These are phyloP conservation scores for Aureoboletus auriporus DNA, from an alignment of 768 basidiomycete species.

Conservation along the genomic window DNA sequence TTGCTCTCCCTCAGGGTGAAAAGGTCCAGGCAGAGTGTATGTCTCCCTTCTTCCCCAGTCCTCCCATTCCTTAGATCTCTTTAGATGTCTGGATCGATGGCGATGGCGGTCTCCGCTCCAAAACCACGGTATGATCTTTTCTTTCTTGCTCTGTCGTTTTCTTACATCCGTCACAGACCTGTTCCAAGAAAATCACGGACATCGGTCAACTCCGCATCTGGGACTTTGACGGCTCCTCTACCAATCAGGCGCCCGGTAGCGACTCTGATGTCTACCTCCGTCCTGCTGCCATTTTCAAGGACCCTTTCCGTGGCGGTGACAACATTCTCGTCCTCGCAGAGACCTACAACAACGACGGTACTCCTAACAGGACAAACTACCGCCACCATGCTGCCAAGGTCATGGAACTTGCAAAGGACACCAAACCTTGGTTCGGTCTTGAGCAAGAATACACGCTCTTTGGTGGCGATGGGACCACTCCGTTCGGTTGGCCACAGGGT, in stretches of 20 bases:
- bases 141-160: background rate
- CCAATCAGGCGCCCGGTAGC: slow-evolving; percentile 91
- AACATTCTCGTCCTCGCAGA: slow-evolving; percentile 97
- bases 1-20: slow-evolving; percentile 84
- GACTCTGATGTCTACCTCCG: slow-evolving; percentile 99
- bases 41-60: slow-evolving; percentile 17
- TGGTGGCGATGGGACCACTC: slow-evolving; percentile 76
- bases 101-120: slow-evolving; percentile 89
- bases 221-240: slow-evolving; percentile 99
- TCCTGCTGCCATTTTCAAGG: slow-evolving; percentile 95
- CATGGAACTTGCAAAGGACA: slow-evolving; percentile 87
- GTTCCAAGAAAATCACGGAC: slow-evolving; percentile 80
- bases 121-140: slow-evolving; percentile 73
- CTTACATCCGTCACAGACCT: slow-evolving; percentile 53
- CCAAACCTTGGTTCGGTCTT: slow-evolving; percentile 92
- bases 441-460: slow-evolving; percentile 99
- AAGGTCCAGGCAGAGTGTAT: slow-evolving; percentile 93
- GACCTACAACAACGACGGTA: slow-evolving; percentile 98
- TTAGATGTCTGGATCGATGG: slow-evolving; percentile 98
- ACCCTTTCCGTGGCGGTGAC: slow-evolving; percentile 98
- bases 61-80: slow-evolving; percentile 2
- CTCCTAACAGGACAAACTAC: slow-evolving; percentile 94
- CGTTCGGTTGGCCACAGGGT: slow-evolving; percentile 96
- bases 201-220: slow-evolving; percentile 92
- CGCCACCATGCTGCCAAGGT: slow-evolving; percentile 91